Base-by-base conservation (phyloP, 2,329 filamentous ascomycete genomes). In the Penicillium glabrum region DNA sequence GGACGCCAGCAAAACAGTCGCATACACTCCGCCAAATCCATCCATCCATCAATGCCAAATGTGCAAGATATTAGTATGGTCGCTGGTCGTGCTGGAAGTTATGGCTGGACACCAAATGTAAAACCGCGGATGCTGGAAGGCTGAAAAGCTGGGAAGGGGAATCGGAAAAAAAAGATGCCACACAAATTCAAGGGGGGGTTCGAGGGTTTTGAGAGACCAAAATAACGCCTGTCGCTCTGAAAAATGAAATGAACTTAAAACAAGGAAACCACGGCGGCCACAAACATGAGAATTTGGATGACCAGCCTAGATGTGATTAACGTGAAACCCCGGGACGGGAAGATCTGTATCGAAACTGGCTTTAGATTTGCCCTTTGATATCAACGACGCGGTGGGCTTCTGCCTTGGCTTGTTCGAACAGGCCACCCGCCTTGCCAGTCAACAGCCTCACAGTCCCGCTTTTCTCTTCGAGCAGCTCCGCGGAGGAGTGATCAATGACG, bases 311-410 rank as follows among this genome's bases (percentile, higher is more conserved):
- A 48, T 45, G 51, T 47, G 51, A 46, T 55, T 44, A 57, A 61
- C 46, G 33, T 45, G 46, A 53, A 55, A 61, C 45, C 51, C 53
- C 37, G 44, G 45, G 54, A 39, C 19, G 43, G 39, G 27, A 43
- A 41, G 31, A 13, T 39, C 35, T 13, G 48, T 23, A 50, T 55
- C 45, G 33, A 46, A 50, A 44, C 44, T 41, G 8, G 27, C 19
- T 27, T 74, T 67, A 80, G 54, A 97, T 96, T 79, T 98, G 93
- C 70, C 93, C 93, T 80, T 98, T 97, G 81, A 98, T 96, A 79
- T 98, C 93, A 81, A 98, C 89, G 72, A 87, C 88, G 70, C 86
- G 84, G 77, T 96, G 96, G 48, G 93, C 93, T 61, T 83, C 82
- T 39, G 81, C 76, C 72, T 88, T 89, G 57, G 90, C 86, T 52